A percentile compares a stretch with the other conserved stretches of the same genome.
phyloP scores from a whole-genome alignment of 2,329 filamentous ascomycete genomes.

The Aspergillus proliferans region DNA sequence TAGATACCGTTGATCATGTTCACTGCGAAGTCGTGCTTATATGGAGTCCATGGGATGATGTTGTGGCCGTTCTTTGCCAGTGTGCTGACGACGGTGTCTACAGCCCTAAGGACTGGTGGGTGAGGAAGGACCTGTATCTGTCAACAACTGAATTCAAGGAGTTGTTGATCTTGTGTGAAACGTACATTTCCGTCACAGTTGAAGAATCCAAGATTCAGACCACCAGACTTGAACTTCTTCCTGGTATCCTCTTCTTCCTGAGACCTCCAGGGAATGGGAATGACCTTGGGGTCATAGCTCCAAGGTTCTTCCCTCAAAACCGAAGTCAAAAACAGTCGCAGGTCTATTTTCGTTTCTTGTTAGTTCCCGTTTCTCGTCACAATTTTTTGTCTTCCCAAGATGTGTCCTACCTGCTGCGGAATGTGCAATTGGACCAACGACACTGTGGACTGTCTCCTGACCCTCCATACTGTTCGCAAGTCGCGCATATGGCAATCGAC shows the following conservation, averaged over 20 bases:
- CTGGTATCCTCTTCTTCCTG: conserved; percentile 18
- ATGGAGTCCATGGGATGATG: conserved; percentile 26
- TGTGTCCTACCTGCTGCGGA: conserved; percentile 8
- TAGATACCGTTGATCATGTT: conserved; percentile 22
- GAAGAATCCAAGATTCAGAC: conserved; percentile 29
- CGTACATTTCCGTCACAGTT: conserved; percentile 24
- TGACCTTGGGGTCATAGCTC: conserved; percentile 6
- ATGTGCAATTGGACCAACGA: conserved; percentile 29
- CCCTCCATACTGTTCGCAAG: conserved; percentile 33
- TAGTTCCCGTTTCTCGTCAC: not conserved
- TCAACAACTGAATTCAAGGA: not conserved
- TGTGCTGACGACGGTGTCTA: conserved; percentile 20
- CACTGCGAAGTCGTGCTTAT: conserved; percentile 21
- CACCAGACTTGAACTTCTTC: conserved; percentile 13
- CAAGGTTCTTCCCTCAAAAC: conserved; percentile 4
- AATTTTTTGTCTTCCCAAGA: not conserved
- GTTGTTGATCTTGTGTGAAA: not conserved
- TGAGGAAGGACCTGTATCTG: conserved; percentile 27
- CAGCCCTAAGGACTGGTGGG: conserved; percentile 30
- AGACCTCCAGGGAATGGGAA: conserved; percentile 5
- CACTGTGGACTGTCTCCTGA: conserved; percentile 27
- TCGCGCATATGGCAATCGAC: conserved; percentile 27
- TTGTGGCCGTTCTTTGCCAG: conserved; percentile 24
- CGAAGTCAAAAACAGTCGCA: conserved; percentile 3
- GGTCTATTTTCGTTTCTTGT: not conserved